Evolutionary conservation across 768 basidiomycete species (phyloP), one percentile per base, ranked within the genome.

Genomic region (Russula vinacea): DNA sequence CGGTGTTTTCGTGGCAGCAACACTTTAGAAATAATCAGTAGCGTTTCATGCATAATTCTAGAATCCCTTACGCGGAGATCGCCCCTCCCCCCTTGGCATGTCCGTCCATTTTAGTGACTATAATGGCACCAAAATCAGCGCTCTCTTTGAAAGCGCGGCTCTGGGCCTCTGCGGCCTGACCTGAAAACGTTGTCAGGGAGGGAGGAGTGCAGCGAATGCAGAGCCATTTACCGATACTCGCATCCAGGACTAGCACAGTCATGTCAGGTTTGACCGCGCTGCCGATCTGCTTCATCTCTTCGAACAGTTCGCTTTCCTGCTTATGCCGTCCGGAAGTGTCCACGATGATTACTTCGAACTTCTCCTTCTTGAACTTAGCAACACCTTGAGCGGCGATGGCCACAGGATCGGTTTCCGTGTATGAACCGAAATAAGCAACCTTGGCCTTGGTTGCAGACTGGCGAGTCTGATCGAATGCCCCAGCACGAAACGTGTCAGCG

Each of bases 21-120:
- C 97, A 67, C 95, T 97, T 72, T 52, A 37, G 40, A 57, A 64
- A 32, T 64, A 50, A 60, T 67, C 40, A 60, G 26, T 5, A 9
- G 2, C 22, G 33, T 35, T 47, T 53, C 54, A 22, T 4, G 51
- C 17, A 9, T 13, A 9, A 13, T 44, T n/a, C 19, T 13, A 17
- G 51, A 53, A n/a, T 5, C 24, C 81, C 94, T 64, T 77, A 98
- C 96, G 96, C 96, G 51, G 97, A 99, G 65, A 99, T 98, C 35
- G 97, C 97, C 26, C 97, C 97, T 74, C 97, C 97, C 61, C 97
- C 97, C 74, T 97, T 98, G 1, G 97, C 97, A 71, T 99, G 97
- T 5, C 97, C 97, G 70, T 99, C 97, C 87, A 99, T 93, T 78
- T 99, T 99, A 13, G 97, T 99, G 17, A 99, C 97, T 64, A 99